phyloP scores from a whole-genome alignment of 2,329 filamentous ascomycete genomes.

The Claviceps sp. region DNA sequence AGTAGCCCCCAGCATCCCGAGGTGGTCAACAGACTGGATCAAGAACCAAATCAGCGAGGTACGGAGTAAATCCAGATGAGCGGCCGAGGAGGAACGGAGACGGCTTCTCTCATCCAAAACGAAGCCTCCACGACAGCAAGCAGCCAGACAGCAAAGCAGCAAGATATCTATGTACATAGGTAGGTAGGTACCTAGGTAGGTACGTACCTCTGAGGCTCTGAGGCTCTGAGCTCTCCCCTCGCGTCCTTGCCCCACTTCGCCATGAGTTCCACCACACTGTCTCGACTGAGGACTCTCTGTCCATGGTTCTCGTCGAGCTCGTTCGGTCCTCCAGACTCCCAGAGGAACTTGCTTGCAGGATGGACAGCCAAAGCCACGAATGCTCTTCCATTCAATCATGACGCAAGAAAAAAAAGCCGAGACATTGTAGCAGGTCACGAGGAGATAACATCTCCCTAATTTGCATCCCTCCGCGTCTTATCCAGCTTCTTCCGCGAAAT shows the following conservation, averaged over 20 bases:
- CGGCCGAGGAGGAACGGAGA: neutral
- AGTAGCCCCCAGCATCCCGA: too few relatives aligned
- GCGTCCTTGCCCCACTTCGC: constrained; percentile 4
- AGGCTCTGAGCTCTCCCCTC: too few relatives aligned
- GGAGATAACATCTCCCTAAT: neutral
- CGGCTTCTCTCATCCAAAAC: neutral
- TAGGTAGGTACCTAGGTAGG: too few relatives aligned
- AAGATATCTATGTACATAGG: neutral
- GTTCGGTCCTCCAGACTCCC: too few relatives aligned
- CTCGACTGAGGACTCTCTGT: too few relatives aligned
- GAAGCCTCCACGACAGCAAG: neutral
- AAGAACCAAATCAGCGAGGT: constrained; percentile 1
- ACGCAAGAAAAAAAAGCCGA: neutral
- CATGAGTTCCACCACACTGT: neutral
- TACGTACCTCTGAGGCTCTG: too few relatives aligned
- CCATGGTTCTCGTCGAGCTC: too few relatives aligned
- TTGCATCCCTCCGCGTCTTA: neutral
- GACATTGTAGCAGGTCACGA: neutral
- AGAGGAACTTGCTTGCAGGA: neutral
- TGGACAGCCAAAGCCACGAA: neutral
- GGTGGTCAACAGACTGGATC: neutral
- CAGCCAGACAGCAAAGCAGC: neutral
- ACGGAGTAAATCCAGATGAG: neutral
- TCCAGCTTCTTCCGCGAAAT: neutral
- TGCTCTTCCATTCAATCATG: neutral